Percentiles rank a stretch among this genome's conserved stretches.
phyloP scores from a whole-genome alignment of 805 yeast species.

The Candida fluviatilis region DNA sequence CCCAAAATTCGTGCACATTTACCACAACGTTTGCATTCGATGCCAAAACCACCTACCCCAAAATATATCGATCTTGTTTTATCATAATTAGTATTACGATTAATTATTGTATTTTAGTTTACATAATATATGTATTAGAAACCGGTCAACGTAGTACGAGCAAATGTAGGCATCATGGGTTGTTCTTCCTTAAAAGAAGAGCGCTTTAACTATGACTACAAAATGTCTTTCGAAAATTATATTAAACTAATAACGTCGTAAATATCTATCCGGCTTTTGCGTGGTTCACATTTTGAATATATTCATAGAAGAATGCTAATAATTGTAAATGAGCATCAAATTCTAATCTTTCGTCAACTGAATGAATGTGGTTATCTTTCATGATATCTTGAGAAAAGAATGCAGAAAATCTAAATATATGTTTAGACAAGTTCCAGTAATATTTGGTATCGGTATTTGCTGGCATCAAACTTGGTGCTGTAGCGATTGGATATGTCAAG shows the following conservation, averaged over 20 bases:
- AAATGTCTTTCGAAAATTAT: no score
- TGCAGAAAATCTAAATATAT: conserved; percentile 61
- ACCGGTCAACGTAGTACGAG: no score
- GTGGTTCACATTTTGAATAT: conserved; percentile 40
- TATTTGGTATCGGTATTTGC: conserved; percentile 70
- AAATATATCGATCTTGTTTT: no score
- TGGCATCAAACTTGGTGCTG: conserved; percentile 58
- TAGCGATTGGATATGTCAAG: conserved; percentile 29
- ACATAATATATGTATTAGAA: neutral
- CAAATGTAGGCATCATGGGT: no score
- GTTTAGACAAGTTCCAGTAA: conserved; percentile 58
- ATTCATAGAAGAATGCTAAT: conserved; percentile 53
- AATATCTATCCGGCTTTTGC: conserved; percentile 13
- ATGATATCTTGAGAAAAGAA: conserved; percentile 30
- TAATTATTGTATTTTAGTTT: neutral
- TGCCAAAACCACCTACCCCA: no score
- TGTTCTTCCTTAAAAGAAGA: no score
- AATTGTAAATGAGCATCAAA: conserved; percentile 58
- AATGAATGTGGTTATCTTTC: conserved; percentile 45
- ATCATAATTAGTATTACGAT: neutral
- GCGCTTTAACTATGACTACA: no score
- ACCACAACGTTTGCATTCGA: no score
- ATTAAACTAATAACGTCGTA: no score
- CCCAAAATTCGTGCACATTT: no score
- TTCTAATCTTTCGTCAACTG: conserved; percentile 57